Evolutionary conservation across 2,329 filamentous ascomycete genomes (phyloP).

Genomic region (Sporothrix dimorphospora): DNA sequence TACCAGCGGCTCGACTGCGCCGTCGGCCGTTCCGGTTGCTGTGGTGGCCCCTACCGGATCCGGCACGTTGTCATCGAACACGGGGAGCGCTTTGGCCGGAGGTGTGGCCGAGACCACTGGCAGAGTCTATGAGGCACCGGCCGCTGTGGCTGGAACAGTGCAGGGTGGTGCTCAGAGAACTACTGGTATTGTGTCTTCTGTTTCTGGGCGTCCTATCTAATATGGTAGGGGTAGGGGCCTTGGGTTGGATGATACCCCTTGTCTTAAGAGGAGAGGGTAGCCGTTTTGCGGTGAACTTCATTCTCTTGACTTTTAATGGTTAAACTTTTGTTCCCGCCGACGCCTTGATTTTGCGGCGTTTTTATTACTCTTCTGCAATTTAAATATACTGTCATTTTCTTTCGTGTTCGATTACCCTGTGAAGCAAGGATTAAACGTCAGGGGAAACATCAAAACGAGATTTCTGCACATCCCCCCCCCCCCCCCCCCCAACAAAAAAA

Average conservation of each 20-base stretch:
- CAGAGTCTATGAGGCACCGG: not conserved
- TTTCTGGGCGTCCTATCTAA: not conserved
- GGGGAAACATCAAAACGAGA: too few relatives aligned
- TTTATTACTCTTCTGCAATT: too few relatives aligned
- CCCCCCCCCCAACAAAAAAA: too few relatives aligned
- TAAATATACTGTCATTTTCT: too few relatives aligned
- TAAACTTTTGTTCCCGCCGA: too few relatives aligned
- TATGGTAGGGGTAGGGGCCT: too few relatives aligned
- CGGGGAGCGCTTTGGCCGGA: not conserved
- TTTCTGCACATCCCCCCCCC: too few relatives aligned
- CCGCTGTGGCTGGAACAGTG: not conserved
- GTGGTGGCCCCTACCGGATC: not conserved
- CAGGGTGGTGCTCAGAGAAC: not conserved
- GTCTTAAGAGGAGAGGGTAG: not conserved
- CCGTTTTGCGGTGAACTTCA: not conserved
- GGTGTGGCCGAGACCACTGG: not conserved
- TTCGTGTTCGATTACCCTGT: too few relatives aligned
- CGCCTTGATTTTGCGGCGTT: too few relatives aligned
- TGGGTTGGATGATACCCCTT: not conserved
- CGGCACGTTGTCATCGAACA: not conserved
- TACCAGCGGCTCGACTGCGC: not conserved
- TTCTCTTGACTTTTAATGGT: too few relatives aligned
- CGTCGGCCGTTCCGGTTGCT: not conserved
- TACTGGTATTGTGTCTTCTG: not conserved
- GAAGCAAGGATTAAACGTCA: too few relatives aligned